Conservation (phyloP, 2,329 filamentous ascomycete species). For the Cladophialophora psammophila region DNA sequence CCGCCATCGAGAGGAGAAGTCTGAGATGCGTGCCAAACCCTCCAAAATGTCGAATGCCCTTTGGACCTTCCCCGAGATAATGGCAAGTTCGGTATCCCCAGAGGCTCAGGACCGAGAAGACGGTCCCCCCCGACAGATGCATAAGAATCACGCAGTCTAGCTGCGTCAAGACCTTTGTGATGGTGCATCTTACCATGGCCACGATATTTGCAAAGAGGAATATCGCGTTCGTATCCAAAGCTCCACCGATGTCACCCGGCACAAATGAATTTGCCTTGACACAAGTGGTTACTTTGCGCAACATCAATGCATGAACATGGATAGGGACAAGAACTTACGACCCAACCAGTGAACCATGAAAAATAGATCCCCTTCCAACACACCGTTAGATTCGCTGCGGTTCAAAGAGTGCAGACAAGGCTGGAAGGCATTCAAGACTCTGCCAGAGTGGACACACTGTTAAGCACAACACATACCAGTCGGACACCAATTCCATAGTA, state of each 20-base stretch:
- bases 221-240: conserved; percentile 70
- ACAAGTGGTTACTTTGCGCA: not conserved
- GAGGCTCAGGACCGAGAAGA: conserved; percentile 27
- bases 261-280: conserved; percentile 67
- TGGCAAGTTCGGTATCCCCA: conserved; percentile 31
- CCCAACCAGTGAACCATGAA: conserved; percentile 28
- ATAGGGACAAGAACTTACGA: conserved; percentile 11
- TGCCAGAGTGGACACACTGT: not conserved
- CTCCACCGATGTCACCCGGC: conserved; percentile 78
- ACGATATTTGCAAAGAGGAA: conserved; percentile 52
- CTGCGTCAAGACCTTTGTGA: conserved; percentile 29
- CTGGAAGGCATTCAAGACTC: not conserved
- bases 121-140: conserved; percentile 24
- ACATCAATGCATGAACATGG: not conserved
- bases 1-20: conserved; percentile 25
- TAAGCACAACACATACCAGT: conserved; percentile 15
- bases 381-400: not conserved
- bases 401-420: not conserved
- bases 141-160: conserved; percentile 27
- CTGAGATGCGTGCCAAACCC: conserved; percentile 32
- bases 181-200: conserved; percentile 27
- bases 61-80: conserved; percentile 24
- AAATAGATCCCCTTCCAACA: conserved; percentile 26
- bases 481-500: conserved; percentile 32
- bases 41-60: conserved; percentile 30